Conservation (phyloP, 78 protist species). For the Ministeria vibrans region DNA sequence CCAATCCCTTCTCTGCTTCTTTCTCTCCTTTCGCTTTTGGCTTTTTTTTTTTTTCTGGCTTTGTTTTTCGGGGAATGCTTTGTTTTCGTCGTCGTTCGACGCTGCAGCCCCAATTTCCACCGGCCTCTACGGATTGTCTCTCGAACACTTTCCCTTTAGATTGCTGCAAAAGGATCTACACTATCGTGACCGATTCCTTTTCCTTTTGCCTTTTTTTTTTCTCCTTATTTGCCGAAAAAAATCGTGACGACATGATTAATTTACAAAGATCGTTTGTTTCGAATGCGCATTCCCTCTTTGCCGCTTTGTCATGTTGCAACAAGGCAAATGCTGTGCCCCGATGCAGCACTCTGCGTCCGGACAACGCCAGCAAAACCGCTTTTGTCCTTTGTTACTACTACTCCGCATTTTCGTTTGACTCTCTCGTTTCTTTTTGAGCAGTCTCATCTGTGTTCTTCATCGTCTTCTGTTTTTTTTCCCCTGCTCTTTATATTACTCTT, state of each 20-base stretch:
- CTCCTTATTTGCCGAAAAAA: background rate
- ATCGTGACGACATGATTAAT: background rate
- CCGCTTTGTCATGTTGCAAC: too few relatives aligned
- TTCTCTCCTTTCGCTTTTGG: background rate
- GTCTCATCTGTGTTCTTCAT: background rate
- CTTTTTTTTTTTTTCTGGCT: background rate
- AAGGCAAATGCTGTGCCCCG: too few relatives aligned
- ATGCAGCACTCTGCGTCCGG: too few relatives aligned
- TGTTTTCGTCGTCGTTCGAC: background rate
- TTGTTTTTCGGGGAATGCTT: background rate
- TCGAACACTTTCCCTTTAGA: background rate
- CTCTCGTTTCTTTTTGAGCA: background rate
- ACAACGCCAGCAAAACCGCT: too few relatives aligned
- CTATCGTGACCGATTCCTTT: background rate
- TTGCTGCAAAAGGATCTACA: background rate
- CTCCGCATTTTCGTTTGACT: background rate
- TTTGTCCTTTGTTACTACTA: too few relatives aligned
- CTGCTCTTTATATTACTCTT: background rate
- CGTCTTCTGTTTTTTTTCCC: too few relatives aligned
- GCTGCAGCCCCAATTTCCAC: background rate
- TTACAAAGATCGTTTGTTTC: too few relatives aligned
- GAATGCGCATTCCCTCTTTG: too few relatives aligned
- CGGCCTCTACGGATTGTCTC: background rate
- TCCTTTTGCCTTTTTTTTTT: too few relatives aligned
- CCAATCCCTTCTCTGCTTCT: background rate